phyloP scores from a whole-genome alignment of 163 green algal genomes.

The Chlamydomonas reinhardtii region DNA sequence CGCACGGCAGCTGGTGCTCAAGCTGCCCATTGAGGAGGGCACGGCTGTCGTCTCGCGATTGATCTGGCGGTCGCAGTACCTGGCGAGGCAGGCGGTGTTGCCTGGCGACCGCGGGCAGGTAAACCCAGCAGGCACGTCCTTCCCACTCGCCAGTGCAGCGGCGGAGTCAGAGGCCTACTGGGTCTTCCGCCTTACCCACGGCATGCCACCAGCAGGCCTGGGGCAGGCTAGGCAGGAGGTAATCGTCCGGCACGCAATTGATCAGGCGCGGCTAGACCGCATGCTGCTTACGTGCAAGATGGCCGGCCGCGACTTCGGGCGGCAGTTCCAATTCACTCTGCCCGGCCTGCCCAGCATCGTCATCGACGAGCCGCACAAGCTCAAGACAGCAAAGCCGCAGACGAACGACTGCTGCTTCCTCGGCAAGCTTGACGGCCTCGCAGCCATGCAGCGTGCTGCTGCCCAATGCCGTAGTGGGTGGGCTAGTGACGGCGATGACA shows the following conservation, averaged over 20 bases:
- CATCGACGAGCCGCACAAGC: constrained; percentile 4
- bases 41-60: not conserved
- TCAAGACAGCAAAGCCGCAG: not conserved
- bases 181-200: not conserved
- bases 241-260: not conserved
- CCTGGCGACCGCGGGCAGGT: not conserved
- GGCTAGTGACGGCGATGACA: no score
- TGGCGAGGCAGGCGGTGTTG: not conserved
- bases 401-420: not conserved
- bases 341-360: not conserved
- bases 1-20: not conserved
- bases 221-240: not conserved
- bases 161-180: not conserved
- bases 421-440: not conserved
- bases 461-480: not conserved
- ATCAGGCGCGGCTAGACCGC: not conserved
- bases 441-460: not conserved
- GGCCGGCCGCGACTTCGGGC: not conserved
- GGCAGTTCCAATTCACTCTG: not conserved
- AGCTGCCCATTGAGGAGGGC: not conserved
- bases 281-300: not conserved
- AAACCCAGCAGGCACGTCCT: not conserved
- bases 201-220: not conserved
- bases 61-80: not conserved
- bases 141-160: not conserved